Conservation (phyloP, 495 filamentous ascomycete species). For the Aspergillus cristatus region DNA sequence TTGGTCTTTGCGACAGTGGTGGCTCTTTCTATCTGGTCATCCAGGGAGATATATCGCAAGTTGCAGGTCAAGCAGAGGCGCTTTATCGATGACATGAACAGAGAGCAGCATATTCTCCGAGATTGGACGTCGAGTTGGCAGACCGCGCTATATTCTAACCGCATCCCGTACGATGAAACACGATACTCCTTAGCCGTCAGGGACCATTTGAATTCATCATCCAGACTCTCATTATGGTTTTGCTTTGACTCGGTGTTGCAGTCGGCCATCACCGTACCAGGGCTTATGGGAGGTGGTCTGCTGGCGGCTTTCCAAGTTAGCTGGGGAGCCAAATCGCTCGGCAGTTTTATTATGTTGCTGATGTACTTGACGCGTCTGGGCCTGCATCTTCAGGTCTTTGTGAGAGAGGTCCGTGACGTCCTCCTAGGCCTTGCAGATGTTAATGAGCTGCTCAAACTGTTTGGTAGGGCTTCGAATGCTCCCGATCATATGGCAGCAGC, state of each 20-base stretch:
- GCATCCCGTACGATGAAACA: slow-evolving; percentile 52
- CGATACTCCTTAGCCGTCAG: slow-evolving; percentile 41
- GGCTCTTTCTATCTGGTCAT: slow-evolving; percentile 53
- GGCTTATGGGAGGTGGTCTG: slow-evolving; percentile 53
- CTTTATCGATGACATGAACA: slow-evolving; percentile 20
- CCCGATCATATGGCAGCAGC: slow-evolving; percentile 45
- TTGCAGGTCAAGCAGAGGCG: slow-evolving; percentile 33
- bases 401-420: slow-evolving; percentile 48
- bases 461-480: slow-evolving; percentile 57
- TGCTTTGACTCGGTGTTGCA: slow-evolving; percentile 30
- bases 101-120: slow-evolving; percentile 51
- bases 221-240: slow-evolving; percentile 1
- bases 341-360: slow-evolving; percentile 61
- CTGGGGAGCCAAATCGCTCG: slow-evolving; percentile 45
- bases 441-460: slow-evolving; percentile 61
- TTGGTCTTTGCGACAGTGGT: slow-evolving; percentile 57
- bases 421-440: slow-evolving; percentile 57
- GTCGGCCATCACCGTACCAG: slow-evolving; percentile 51
- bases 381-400: slow-evolving; percentile 55
- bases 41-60: slow-evolving; percentile 39
- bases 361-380: slow-evolving; percentile 60
- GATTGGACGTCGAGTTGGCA: slow-evolving; percentile 60
- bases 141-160: slow-evolving; percentile 64
- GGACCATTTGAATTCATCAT: slow-evolving; percentile 12
- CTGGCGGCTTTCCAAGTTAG: slow-evolving; percentile 61